These are phyloP conservation scores for Podospora pseudocomata DNA, from an alignment of 495 filamentous ascomycete genomes.

Conservation along the genomic window DNA sequence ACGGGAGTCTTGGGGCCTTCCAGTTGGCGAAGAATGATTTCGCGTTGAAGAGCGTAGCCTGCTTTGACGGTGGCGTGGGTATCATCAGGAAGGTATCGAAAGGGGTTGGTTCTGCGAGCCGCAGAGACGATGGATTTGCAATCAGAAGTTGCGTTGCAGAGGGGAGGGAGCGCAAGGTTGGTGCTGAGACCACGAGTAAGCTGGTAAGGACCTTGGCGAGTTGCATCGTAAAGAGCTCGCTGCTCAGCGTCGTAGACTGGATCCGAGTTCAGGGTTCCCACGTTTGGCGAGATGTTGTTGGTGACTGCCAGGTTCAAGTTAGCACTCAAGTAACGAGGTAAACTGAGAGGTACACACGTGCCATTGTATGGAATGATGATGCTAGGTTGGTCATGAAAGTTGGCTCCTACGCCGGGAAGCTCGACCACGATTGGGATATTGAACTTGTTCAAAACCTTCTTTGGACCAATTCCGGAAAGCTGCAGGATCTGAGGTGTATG, in stretches of 20 bases:
- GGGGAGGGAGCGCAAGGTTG: slow-evolving; percentile 33
- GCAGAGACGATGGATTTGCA: slow-evolving; percentile 32
- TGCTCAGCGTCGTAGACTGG: slow-evolving; percentile 8
- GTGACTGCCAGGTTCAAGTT: slow-evolving; percentile 36
- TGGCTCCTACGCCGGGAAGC: slow-evolving; percentile 74
- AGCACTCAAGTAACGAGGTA: slow-evolving; percentile 38
- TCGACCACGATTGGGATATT: slow-evolving; percentile 66
- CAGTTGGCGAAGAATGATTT: slow-evolving; percentile 27
- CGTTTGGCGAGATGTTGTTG: slow-evolving; percentile 33
- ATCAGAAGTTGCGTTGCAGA: slow-evolving; percentile 29
- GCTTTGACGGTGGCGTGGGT: slow-evolving; percentile 36
- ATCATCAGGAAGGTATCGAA: slow-evolving; percentile 35
- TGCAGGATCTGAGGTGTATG: slow-evolving; percentile 58
- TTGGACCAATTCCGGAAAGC: slow-evolving; percentile 71
- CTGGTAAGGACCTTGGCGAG: slow-evolving; percentile 1
- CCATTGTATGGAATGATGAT: slow-evolving; percentile 28
- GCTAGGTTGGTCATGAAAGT: slow-evolving; percentile 48
- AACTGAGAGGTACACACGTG: slow-evolving; percentile 23
- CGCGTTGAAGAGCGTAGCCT: slow-evolving; percentile 36
- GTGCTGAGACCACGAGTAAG: slow-evolving; percentile 7
- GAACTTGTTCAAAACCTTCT: slow-evolving; percentile 58
- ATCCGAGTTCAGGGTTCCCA: slow-evolving; percentile 31
- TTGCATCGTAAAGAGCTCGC: slow-evolving; percentile 7
- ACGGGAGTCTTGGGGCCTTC: slow-evolving; percentile 24
- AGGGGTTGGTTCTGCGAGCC: slow-evolving; percentile 29